These are phyloP conservation scores for Paramecium sexaurelia DNA, from an alignment of 73 alveolate genomes.

Conservation along the genomic window DNA sequence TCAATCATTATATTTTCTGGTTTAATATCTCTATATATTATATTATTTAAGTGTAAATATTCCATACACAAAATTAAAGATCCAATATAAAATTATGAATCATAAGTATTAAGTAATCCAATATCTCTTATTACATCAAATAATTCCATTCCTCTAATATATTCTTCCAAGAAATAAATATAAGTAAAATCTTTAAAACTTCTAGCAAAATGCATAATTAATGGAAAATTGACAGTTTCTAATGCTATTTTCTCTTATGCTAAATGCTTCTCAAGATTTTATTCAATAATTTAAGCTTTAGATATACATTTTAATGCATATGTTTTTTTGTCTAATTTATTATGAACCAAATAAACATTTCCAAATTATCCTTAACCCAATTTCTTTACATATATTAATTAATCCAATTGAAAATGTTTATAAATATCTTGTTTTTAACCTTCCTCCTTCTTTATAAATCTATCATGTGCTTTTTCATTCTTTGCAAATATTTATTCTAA, in stretches of 20 bases:
- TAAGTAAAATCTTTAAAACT: conserved; percentile 66
- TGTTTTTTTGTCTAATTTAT: conserved; percentile 56
- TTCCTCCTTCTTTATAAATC: conserved; percentile 54
- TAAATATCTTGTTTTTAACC: conserved; percentile 60
- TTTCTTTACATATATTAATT: conserved; percentile 25
- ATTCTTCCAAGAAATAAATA: conserved; percentile 70
- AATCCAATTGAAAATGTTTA: conserved; percentile 50
- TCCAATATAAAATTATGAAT: conserved; percentile 63
- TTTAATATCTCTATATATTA: conserved; percentile 78
- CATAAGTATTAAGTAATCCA: conserved; percentile 61
- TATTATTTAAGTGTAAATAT: conserved; percentile 74
- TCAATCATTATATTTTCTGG: conserved; percentile 87
- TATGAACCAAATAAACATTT: conserved; percentile 65
- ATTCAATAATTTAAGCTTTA: conserved; percentile 49
- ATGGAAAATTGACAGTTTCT: conserved; percentile 63
- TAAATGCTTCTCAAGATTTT: conserved; percentile 49
- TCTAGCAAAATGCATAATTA: conserved; percentile 67
- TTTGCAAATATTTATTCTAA: conserved; percentile 39
- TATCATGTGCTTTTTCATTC: conserved; percentile 65
- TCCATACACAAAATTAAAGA: conserved; percentile 66
- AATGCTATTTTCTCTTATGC: conserved; percentile 63
- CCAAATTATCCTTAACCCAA: conserved; percentile 75
- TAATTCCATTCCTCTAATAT: conserved; percentile 71
- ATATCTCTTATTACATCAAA: conserved; percentile 72
- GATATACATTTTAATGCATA: conserved; percentile 71